Percentiles rank a stretch among this genome's conserved stretches.
These are phyloP conservation scores for Cladophialophora chaetospira DNA, from an alignment of 2,329 filamentous ascomycete species.

Conservation along the genomic window DNA sequence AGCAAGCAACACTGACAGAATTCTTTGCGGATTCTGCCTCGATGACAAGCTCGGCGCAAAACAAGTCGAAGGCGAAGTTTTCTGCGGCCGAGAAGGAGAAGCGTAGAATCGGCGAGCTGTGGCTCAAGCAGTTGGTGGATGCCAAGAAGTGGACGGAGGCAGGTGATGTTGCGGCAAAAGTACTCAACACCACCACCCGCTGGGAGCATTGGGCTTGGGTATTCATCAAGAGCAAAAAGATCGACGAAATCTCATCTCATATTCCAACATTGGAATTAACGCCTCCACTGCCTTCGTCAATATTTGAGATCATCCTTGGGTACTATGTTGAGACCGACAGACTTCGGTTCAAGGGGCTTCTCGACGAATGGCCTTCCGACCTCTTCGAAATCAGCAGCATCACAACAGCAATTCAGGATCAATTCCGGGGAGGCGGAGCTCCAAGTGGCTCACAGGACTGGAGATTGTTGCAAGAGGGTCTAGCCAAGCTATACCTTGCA, in stretches of 20 bases:
- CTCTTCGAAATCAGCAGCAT: constrained; percentile 79
- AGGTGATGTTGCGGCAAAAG: constrained; percentile 77
- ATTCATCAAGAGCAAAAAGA: constrained; percentile 81
- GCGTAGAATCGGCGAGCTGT: constrained; percentile 84
- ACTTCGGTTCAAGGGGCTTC: constrained; percentile 71
- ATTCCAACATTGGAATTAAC: constrained; percentile 77
- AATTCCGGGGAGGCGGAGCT: constrained; percentile 70
- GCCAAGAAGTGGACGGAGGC: constrained; percentile 74
- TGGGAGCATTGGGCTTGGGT: constrained; percentile 98
- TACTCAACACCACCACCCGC: constrained; percentile 73
- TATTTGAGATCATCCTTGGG: constrained; percentile 86
- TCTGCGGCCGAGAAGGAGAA: constrained; percentile 83
- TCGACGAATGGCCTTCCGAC: constrained; percentile 81
- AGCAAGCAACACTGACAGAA: constrained; percentile 57
- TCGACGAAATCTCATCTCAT: constrained; percentile 84
- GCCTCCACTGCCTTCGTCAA: constrained; percentile 74
- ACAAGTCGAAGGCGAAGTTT: constrained; percentile 40
- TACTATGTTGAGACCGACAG: constrained; percentile 85
- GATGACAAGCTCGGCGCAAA: constrained; percentile 60
- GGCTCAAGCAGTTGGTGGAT: constrained; percentile 83
- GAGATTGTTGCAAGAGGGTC: constrained; percentile 81
- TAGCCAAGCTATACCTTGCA: constrained; percentile 82
- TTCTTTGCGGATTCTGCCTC: constrained; percentile 73
- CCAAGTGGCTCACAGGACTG: constrained; percentile 81
- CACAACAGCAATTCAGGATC: constrained; percentile 76